Evolutionary conservation across 306 rosid species (phyloP).

Genomic region (peach (Prunus persica)): Prunus_persica_NCBIv2 NC_034015.1:11415501-11416000

Average conservation of each 20-base stretch:
- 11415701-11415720: conserved; percentile 25
- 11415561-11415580: background rate
- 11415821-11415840: conserved; percentile 16
- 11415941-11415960: conserved; percentile 24
- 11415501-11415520: conserved; percentile 27
- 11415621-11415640: background rate
- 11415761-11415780: conserved; percentile 22
- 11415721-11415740: conserved; percentile 19
- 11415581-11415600: conserved; percentile 2
- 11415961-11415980: conserved; percentile 17
- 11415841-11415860: conserved; percentile 34
- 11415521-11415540: background rate
- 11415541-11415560: conserved; percentile 9
- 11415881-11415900: conserved; percentile 13
- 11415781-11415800: conserved; percentile 18
- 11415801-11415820: conserved; percentile 19
- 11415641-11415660: background rate
- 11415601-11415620: background rate
- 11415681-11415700: conserved; percentile 30
- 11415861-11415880: conserved; percentile 24
- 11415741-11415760: conserved; percentile 37
- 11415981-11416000: conserved; percentile 35
- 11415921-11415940: conserved; percentile 32
- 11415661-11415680: conserved; percentile 28
- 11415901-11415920: conserved; percentile 22